These are phyloP conservation scores for Xylaria sp. DNA, from an alignment of 2,329 filamentous ascomycete genomes.

Conservation along the genomic window DNA sequence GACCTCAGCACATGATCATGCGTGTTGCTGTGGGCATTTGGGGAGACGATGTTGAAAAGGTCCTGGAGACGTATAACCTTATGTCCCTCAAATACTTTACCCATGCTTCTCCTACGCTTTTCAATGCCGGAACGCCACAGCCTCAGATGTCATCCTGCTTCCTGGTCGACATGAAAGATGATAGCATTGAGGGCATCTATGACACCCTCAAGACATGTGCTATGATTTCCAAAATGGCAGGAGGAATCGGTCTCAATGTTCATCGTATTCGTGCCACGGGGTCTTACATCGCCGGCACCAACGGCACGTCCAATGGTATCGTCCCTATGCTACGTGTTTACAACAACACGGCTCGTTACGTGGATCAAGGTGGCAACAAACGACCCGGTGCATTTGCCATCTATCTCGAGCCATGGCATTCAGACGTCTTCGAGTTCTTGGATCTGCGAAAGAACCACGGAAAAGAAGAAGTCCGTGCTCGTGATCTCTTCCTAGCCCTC, in stretches of 20 bases:
- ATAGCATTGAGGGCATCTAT: slow-evolving; percentile 99
- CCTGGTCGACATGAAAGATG: slow-evolving; percentile 98
- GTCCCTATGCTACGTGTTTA: slow-evolving; percentile 98
- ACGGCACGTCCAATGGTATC: slow-evolving; percentile 96
- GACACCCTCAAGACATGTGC: slow-evolving; percentile 99
- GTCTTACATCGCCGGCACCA: slow-evolving; percentile 97
- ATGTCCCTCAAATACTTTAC: slow-evolving; percentile 99
- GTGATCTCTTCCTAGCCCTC: slow-evolving; percentile 95
- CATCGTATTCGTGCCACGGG: slow-evolving; percentile 97
- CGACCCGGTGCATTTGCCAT: slow-evolving; percentile 97
- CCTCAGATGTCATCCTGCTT: slow-evolving; percentile 97
- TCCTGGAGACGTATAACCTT: slow-evolving; percentile 96
- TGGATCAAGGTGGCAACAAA: slow-evolving; percentile 99
- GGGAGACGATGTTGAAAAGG: slow-evolving; percentile 91
- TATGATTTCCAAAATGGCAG: slow-evolving; percentile 99
- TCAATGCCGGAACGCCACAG: slow-evolving; percentile 95
- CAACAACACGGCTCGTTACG: slow-evolving; percentile 99
- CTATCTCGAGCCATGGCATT: slow-evolving; percentile 98
- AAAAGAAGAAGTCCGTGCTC: slow-evolving; percentile 96
- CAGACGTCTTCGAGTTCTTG: slow-evolving; percentile 95
- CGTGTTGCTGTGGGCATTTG: slow-evolving; percentile 97
- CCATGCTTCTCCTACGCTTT: slow-evolving; percentile 95
- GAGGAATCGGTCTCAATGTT: slow-evolving; percentile 94
- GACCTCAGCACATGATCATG: slow-evolving; percentile 99
- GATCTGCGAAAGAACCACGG: slow-evolving; percentile 99